Base-by-base conservation (phyloP, 2,329 filamentous ascomycete genomes). In the Verticillium nubilum region DNA sequence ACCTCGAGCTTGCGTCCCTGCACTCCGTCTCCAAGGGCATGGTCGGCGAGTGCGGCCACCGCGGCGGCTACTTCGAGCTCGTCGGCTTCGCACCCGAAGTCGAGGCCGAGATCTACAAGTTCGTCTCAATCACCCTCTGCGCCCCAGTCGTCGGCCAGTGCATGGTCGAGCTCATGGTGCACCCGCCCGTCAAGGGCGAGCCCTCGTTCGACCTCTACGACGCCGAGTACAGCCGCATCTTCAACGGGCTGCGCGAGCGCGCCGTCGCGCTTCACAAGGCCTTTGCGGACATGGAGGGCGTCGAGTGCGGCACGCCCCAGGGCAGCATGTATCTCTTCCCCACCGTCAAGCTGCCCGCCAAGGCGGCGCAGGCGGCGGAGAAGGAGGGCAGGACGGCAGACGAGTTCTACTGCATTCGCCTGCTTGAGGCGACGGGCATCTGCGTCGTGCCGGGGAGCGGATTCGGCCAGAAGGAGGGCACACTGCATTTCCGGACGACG, bases 311-410 rank as follows among this genome's bases (percentile, higher is more conserved):
- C 68, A 83, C 86, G 67, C 95, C 95, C 59, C 90, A 97, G 83
- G 95, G 95, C 62, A 89, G 90, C 72, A 99, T 99, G 95, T 99
- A 99, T 80, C 89, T 99, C 69, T 99, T 98, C 86, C 95, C 95
- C 26, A 95, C 91, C 67, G 96, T 99, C 77, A 86, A 80, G 33
- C 80, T 99, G 26, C 86, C 95, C 1, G 67, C 77, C 26, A 91
- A 91, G 77, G 95, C 92, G 47, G 76, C 88, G 63, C 87, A 88
- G 65, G 91, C 90, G 17, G 95, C 95, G 35, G 74, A 80, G 69
- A 78, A 87, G 62, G 90, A 92, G 73, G 86, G 86, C 68, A 89
- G 90, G 70, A 79, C 82, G 13, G 78, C 94, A 1, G 95, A 99
- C 69, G 94, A 98, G 75, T 97, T 96, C 78, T 99, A 99, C 82